Conservation (phyloP, 2,329 filamentous ascomycete genomes). For the Aspergillus nomiae region DNA sequence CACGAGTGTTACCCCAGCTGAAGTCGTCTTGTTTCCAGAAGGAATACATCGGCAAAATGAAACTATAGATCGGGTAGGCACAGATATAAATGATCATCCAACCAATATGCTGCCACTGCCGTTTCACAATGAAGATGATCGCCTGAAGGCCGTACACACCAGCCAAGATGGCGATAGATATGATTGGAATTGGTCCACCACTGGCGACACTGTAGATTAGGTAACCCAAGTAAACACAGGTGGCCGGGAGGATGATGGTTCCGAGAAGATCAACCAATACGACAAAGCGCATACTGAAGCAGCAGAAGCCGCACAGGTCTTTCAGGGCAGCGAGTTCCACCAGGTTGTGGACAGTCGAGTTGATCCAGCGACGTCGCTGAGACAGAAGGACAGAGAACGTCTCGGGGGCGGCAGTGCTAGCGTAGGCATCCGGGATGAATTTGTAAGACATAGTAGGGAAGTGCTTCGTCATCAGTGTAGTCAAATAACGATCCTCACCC, state of each 20-base stretch:
- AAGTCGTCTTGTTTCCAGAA: constrained; percentile 99
- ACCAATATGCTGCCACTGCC: constrained; percentile 97
- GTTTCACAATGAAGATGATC: constrained; percentile 92
- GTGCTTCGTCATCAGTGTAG: constrained; percentile 96
- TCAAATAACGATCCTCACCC: constrained; percentile 95
- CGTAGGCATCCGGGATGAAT: constrained; percentile 90
- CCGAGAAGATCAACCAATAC: constrained; percentile 93
- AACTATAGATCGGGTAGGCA: constrained; percentile 93
- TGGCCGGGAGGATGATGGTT: constrained; percentile 88
- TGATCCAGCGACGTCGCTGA: constrained; percentile 99
- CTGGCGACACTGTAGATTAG: constrained; percentile 79
- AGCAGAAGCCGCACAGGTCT: constrained; percentile 98
- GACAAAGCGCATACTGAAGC: constrained; percentile 96
- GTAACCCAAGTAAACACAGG: constrained; percentile 82
- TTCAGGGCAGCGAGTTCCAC: constrained; percentile 86
- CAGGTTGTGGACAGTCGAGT: constrained; percentile 96
- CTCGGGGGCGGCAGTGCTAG: constrained; percentile 89
- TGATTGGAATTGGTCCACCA: constrained; percentile 75
- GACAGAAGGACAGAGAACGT: constrained; percentile 92
- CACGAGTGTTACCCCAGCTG: constrained; percentile 96
- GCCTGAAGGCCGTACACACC: constrained; percentile 95
- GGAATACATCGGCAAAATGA: constrained; percentile 89
- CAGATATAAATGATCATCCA: constrained; percentile 99
- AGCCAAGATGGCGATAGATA: constrained; percentile 86
- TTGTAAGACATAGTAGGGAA: constrained; percentile 96